Conservation (phyloP, 2,329 filamentous ascomycete species). For the Claviceps sp. region DNA sequence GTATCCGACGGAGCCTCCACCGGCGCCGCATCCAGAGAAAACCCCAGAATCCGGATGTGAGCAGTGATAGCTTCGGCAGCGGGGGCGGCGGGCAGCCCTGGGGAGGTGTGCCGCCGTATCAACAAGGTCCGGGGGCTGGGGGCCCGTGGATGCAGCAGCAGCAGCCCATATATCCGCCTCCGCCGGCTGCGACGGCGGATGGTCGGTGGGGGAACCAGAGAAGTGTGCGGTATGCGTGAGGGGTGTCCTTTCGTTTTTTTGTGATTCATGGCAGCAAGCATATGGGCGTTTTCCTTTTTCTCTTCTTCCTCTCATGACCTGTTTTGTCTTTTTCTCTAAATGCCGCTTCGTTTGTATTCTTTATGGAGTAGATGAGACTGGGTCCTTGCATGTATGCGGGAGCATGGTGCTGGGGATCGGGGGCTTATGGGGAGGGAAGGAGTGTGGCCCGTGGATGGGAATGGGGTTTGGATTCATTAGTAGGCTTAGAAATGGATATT, state of each 20-base stretch:
- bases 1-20: conserved; percentile 12
- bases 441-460: too few relatives aligned
- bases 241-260: background rate
- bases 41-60: background rate
- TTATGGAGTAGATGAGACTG: too few relatives aligned
- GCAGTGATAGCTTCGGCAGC: background rate
- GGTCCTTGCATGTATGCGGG: too few relatives aligned
- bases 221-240: conserved; percentile 1
- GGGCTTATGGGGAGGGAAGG: too few relatives aligned
- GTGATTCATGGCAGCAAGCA: background rate
- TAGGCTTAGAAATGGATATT: too few relatives aligned
- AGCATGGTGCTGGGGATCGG: too few relatives aligned
- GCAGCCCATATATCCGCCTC: background rate
- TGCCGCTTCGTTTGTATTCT: too few relatives aligned
- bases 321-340: background rate
- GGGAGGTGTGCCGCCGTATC: background rate
- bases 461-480: too few relatives aligned
- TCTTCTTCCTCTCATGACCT: background rate
- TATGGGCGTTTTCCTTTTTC: background rate
- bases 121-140: background rate
- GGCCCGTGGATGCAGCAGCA: conserved; percentile 9
- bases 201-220: background rate
- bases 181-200: background rate
- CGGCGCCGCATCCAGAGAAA: background rate
- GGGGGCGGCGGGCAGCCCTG: background rate